Conservation (phyloP, 2,329 filamentous ascomycete genomes). For the Ophiosphaerella herpotricha region DNA sequence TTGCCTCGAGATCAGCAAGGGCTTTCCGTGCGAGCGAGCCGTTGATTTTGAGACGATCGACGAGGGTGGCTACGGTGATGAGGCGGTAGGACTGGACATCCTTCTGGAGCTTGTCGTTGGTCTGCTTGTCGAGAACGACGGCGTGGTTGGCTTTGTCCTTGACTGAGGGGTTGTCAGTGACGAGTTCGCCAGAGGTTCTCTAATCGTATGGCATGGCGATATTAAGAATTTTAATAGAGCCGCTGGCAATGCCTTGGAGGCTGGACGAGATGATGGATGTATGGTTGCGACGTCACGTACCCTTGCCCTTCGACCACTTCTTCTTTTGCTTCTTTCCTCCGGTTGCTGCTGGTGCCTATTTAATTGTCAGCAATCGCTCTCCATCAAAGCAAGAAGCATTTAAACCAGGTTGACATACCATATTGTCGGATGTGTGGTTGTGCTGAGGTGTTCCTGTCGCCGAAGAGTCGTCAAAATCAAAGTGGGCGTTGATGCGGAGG, state of each 20-base stretch:
- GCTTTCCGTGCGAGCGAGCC: slow-evolving; percentile 91
- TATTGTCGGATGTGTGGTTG: slow-evolving; percentile 49
- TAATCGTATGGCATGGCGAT: slow-evolving; percentile 4
- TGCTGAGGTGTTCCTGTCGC: slow-evolving; percentile 32
- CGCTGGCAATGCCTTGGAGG: slow-evolving; percentile 2
- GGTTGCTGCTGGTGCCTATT: slow-evolving; percentile 58
- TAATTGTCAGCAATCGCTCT: slow-evolving; percentile 11
- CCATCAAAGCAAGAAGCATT: not conserved
- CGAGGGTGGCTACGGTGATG: slow-evolving; percentile 96
- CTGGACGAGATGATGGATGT: slow-evolving; percentile 14
- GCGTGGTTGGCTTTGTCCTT: slow-evolving; percentile 99
- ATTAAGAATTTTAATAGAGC: not conserved
- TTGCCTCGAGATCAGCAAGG: slow-evolving; percentile 92
- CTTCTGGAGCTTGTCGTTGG: slow-evolving; percentile 98
- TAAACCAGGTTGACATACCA: slow-evolving; percentile 37
- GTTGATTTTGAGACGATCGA: slow-evolving; percentile 99
- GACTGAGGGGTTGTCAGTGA: slow-evolving; percentile 63
- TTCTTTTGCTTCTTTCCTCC: slow-evolving; percentile 82
- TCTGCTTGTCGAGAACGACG: slow-evolving; percentile 98
- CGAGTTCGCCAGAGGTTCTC: slow-evolving; percentile 10
- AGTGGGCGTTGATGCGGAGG: slow-evolving; percentile 28
- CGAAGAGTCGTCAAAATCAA: slow-evolving; percentile 10
- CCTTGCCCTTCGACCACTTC: slow-evolving; percentile 73
- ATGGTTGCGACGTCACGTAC: slow-evolving; percentile 47
- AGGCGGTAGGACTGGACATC: slow-evolving; percentile 99